These are phyloP conservation scores for Cyberlindnera maritima DNA, from an alignment of 805 yeast genomes.

Conservation along the genomic window DNA sequence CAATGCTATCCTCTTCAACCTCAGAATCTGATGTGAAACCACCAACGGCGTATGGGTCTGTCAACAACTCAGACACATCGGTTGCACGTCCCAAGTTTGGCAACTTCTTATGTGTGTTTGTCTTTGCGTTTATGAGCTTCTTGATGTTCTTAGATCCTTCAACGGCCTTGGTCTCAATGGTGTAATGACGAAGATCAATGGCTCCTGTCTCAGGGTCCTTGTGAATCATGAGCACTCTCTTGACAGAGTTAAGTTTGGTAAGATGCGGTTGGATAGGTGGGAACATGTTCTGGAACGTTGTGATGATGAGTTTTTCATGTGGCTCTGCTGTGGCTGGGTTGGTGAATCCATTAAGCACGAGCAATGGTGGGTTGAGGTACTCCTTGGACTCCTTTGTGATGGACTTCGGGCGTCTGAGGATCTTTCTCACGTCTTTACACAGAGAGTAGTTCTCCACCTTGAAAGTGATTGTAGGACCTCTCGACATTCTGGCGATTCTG, in stretches of 20 bases:
- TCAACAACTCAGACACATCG: constrained; percentile 80
- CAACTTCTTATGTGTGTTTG: constrained; percentile 22
- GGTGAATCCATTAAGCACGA: constrained; percentile 88
- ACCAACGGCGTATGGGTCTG: constrained; percentile 80
- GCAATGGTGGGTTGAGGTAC: constrained; percentile 75
- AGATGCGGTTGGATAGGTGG: constrained; percentile 90
- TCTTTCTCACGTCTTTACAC: constrained; percentile 71
- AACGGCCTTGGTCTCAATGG: constrained; percentile 81
- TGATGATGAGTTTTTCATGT: constrained; percentile 78
- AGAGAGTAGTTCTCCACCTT: constrained; percentile 73
- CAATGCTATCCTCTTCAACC: constrained; percentile 86
- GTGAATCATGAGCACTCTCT: constrained; percentile 80
- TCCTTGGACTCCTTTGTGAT: constrained; percentile 59
- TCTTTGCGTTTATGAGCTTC: constrained; percentile 26
- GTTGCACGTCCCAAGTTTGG: constrained; percentile 44
- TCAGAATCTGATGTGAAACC: constrained; percentile 90
- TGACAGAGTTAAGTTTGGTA: constrained; percentile 70
- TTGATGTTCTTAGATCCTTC: constrained; percentile 43
- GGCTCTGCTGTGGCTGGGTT: constrained; percentile 61
- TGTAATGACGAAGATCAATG: constrained; percentile 86
- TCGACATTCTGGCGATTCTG: constrained; percentile 82
- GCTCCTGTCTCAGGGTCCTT: constrained; percentile 67
- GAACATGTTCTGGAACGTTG: constrained; percentile 92
- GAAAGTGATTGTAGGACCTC: constrained; percentile 93
- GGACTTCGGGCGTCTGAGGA: constrained; percentile 77